These are phyloP conservation scores for Rhododendron simsii DNA, from an alignment of 148 eudicot genomes.

Conservation along the genomic window DNA sequence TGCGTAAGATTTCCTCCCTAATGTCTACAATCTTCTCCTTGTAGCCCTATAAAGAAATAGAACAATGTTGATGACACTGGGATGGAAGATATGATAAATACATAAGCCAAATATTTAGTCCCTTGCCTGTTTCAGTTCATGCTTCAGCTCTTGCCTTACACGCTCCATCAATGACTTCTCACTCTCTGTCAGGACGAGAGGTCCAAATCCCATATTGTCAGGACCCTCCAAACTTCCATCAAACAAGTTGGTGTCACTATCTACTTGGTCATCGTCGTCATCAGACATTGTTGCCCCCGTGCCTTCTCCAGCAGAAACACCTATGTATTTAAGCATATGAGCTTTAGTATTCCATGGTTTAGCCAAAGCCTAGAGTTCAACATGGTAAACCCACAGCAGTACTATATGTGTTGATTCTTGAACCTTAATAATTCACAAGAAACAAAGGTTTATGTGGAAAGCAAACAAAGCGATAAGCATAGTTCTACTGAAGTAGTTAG, in stretches of 20 bases:
- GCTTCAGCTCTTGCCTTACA: conserved; percentile 65
- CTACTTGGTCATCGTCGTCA: conserved; percentile 55
- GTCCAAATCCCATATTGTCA: conserved; percentile 65
- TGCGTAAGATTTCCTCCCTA: conserved; percentile 87
- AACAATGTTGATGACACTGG: background rate
- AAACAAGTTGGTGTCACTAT: conserved; percentile 46
- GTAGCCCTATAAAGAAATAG: conserved; percentile 52
- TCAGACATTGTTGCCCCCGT: conserved; percentile 67
- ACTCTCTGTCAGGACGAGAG: conserved; percentile 57
- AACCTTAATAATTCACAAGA: background rate
- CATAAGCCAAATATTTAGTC: background rate
- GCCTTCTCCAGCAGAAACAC: conserved; percentile 63
- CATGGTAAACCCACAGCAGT: background rate
- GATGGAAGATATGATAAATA: background rate
- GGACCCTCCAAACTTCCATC: conserved; percentile 52
- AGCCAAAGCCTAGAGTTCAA: conserved; percentile 4
- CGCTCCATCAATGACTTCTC: conserved; percentile 73
- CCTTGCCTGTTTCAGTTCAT: conserved; percentile 53
- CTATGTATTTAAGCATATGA: conserved; percentile 32
- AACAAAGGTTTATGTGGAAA: background rate
- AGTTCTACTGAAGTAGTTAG: background rate
- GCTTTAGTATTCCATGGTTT: background rate
- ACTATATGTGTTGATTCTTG: background rate
- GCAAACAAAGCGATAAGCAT: background rate
- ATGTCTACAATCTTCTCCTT: conserved; percentile 93